Evolutionary conservation across 129 eudicot species (phyloP), one percentile per base, ranked within the genome.

Genomic region (Logfia minima): DNA sequence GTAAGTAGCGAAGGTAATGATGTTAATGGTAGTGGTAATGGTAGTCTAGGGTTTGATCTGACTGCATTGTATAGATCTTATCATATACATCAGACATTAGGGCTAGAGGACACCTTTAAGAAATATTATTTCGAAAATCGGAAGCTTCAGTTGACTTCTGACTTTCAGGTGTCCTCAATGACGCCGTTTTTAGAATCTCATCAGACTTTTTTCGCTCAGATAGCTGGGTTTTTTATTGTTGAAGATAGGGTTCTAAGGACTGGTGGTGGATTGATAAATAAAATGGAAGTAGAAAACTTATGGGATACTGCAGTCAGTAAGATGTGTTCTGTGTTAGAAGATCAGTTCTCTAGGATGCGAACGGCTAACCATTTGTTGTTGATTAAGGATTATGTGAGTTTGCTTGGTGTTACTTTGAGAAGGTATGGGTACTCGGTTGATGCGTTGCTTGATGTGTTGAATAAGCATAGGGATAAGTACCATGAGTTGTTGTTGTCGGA

Each of bases 321-420:
- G 81, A 94, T 94, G 97, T 94, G 98, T 85, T 94, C 98, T 29
- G 98, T 94, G 32, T 85, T 94, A 69, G 98, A 94, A 83, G 98
- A 94, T 71, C 98, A 94, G 75, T 94, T 94, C 60, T 94, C 98
- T 66, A 87, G 98, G 80, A 94, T 94, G 98, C 90, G 92, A 66
- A 94, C 98, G 3, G 98, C 98, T 0, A 94, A 91, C 85, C 98
- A 94, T 83, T 85, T 94, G 97, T 85, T 94, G 82, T 74, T 94
- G 84, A 94, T 94, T 4, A 94, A 94, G 92, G 98, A 94, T 83
- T 94, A 94, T 55, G 98, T 94, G 83, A 94, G 98, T 75, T 87
- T 94, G 82, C 90, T 94, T 39, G 93, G 98, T 62, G 98, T 94
- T 76, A 89, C 98, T 6, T 79, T 91, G 77, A 85, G 96, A 14